Evolutionary conservation across 441 rosid genomes (phyloP), one percentile per base, ranked within the genome.

Genomic region (Syzygium malaccense): DNA sequence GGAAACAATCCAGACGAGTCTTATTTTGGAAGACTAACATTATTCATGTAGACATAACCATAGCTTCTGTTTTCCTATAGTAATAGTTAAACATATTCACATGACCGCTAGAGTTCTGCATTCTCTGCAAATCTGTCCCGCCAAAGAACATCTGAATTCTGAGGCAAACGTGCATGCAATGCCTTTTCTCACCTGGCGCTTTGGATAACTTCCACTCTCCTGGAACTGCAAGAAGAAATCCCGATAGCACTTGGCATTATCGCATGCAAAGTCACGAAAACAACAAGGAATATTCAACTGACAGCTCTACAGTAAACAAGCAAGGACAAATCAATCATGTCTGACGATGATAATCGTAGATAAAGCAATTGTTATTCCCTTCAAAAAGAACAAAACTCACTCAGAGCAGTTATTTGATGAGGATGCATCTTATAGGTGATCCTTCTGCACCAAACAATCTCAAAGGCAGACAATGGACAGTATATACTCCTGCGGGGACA

Each of bases 371-470:
- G 8, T 71, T 14, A 4, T 37, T 71, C 83, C 83, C n/a, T 71
- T 37, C 49, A 71, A 41, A 45, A 23, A 25, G 45, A 71, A 37
- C 51, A 23, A 20, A 71, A 20, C 83, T 71, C 83, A 71, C 83
- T 71, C 2, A 7, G 45, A 45, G 51, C 41, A 71, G 51, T 64
- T 85, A 85, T 66, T 88, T 41, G n/a, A 85, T 88, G 25, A 88
- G 89, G 87, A 88, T 88, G 89, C 89, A 88, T 88, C 87, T 88
- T 5, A 23, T 48, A 8, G 89, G 89, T 33, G 87, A 66, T 54
- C 89, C 89, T 75, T 85, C 89, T 33, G 89, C 84, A 25, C 89
- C 89, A 41, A 86, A 87, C 89, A 88, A 55, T 62, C 89, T 88
- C n/a, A 88, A 53, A 23, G 87, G 87, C 71, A 88, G 55, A 66